phyloP scores from a whole-genome alignment of 2,329 filamentous ascomycete species.

The Colletotrichum incanum region DNA sequence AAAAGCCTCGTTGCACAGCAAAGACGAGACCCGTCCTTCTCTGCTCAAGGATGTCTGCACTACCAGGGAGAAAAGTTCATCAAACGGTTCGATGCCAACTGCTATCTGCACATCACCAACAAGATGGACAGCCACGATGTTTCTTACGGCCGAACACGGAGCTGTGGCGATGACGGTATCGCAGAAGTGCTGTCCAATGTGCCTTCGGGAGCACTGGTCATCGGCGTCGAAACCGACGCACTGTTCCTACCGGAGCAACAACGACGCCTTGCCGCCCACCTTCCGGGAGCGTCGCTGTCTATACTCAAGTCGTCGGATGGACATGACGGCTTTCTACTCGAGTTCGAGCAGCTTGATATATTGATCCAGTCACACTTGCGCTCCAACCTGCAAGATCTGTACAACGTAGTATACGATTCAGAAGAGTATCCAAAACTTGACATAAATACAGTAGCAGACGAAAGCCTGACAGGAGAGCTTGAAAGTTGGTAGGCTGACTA shows the following conservation, averaged over 20 bases:
- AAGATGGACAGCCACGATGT: conserved; percentile 59
- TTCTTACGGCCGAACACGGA: conserved; percentile 48
- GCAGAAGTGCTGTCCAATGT: conserved; percentile 45
- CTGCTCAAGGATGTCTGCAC: conserved; percentile 55
- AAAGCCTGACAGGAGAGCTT: conserved; percentile 29
- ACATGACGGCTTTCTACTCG: conserved; percentile 56
- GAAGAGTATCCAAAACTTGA: background rate
- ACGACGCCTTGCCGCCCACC: conserved; percentile 48
- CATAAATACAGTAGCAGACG: background rate
- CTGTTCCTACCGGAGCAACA: conserved; percentile 54
- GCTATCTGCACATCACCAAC: conserved; percentile 55
- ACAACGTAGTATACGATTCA: background rate
- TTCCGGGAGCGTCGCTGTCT: conserved; percentile 50
- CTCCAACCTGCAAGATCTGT: conserved; percentile 8
- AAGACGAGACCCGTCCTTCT: conserved; percentile 48
- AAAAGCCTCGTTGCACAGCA: background rate
- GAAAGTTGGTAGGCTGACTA: conserved; percentile 82
- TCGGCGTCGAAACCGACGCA: conserved; percentile 54
- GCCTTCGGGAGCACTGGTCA: conserved; percentile 50
- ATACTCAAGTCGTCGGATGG: conserved; percentile 51
- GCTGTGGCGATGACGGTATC: conserved; percentile 55
- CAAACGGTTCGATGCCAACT: conserved; percentile 57
- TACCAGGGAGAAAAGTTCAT: conserved; percentile 58
- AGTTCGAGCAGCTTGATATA: conserved; percentile 51
- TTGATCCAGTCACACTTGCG: conserved; percentile 47